Evolutionary conservation across 768 basidiomycete genomes (phyloP).

Genomic region (Crassisporium funariophilum): DNA sequence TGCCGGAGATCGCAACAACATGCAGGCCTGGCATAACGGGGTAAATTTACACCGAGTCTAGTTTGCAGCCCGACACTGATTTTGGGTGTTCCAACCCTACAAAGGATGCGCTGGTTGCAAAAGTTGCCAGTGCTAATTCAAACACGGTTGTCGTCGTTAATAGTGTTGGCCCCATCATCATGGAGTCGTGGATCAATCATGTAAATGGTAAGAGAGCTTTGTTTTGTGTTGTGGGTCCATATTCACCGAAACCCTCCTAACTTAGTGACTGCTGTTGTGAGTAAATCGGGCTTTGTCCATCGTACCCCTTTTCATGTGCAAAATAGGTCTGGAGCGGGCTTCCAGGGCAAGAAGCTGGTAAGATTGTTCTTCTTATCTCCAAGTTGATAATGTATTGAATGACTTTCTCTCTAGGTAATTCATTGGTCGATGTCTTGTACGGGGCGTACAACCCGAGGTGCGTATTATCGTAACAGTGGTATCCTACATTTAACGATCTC

Average conservation of each 20-base stretch:
- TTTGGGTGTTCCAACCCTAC: background rate
- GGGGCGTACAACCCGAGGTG: slow-evolving; percentile 63
- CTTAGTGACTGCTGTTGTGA: slow-evolving; percentile 40
- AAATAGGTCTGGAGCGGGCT: slow-evolving; percentile 52
- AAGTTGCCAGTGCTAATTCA: slow-evolving; percentile 54
- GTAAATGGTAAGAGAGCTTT: slow-evolving; percentile 41
- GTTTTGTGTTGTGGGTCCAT: background rate
- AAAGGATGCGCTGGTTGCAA: slow-evolving; percentile 48
- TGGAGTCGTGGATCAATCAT: slow-evolving; percentile 61
- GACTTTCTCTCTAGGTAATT: too few relatives aligned
- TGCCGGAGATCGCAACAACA: slow-evolving; percentile 53
- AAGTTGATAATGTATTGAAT: slow-evolving; percentile 7
- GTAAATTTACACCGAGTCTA: slow-evolving; percentile 24
- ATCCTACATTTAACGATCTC: background rate
- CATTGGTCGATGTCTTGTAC: slow-evolving; percentile 58
- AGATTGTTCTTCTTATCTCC: slow-evolving; percentile 3
- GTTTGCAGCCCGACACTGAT: background rate
- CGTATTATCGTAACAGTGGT: slow-evolving; percentile 8
- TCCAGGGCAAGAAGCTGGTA: slow-evolving; percentile 66
- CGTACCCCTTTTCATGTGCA: background rate
- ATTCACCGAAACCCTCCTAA: background rate
- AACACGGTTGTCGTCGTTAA: slow-evolving; percentile 71
- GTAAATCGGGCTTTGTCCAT: slow-evolving; percentile 4
- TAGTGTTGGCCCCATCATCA: slow-evolving; percentile 59
- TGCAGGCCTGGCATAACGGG: slow-evolving; percentile 53